A percentile compares a stretch with the other conserved stretches of the same genome.
Evolutionary conservation across 2,329 filamentous ascomycete species (phyloP).

Genomic region (Aschersonia sp.): DNA sequence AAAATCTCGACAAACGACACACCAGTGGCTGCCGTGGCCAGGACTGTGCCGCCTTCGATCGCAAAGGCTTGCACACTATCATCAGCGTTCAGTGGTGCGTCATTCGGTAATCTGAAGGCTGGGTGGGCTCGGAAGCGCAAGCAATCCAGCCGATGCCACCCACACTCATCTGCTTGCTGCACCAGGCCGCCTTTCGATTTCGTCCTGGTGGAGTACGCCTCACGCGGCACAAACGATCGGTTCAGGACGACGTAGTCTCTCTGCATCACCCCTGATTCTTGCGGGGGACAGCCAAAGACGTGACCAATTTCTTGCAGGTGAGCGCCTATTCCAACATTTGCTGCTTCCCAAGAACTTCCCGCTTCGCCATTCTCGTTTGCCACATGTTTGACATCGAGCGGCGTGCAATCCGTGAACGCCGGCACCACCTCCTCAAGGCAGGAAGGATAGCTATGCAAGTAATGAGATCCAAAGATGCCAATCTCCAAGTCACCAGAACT

Average conservation of each 20-base stretch:
- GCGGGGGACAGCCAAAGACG: slow-evolving; percentile 77
- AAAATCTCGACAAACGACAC: slow-evolving; percentile 78
- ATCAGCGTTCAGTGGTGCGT: slow-evolving; percentile 49
- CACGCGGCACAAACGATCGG: slow-evolving; percentile 65
- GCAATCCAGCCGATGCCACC: slow-evolving; percentile 80
- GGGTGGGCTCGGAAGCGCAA: slow-evolving; percentile 83
- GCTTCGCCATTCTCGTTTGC: slow-evolving; percentile 78
- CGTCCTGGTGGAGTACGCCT: slow-evolving; percentile 77
- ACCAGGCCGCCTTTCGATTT: slow-evolving; percentile 69
- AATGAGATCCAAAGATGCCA: slow-evolving; percentile 85
- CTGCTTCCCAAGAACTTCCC: slow-evolving; percentile 90
- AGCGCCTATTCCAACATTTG: slow-evolving; percentile 83
- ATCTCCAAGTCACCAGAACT: slow-evolving; percentile 59
- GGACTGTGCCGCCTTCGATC: slow-evolving; percentile 59
- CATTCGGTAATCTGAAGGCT: slow-evolving; percentile 72
- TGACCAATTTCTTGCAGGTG: slow-evolving; percentile 87
- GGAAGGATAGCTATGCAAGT: slow-evolving; percentile 78
- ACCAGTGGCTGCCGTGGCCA: slow-evolving; percentile 67
- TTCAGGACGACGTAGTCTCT: slow-evolving; percentile 77
- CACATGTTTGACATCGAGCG: slow-evolving; percentile 65
- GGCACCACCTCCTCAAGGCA: slow-evolving; percentile 81
- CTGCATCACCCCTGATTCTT: slow-evolving; percentile 84
- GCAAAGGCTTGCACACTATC: slow-evolving; percentile 76
- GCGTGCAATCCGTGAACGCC: slow-evolving; percentile 80
- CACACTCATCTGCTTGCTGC: slow-evolving; percentile 66